Conservation (phyloP, 768 basidiomycete genomes). For the Bullera alba region DNA sequence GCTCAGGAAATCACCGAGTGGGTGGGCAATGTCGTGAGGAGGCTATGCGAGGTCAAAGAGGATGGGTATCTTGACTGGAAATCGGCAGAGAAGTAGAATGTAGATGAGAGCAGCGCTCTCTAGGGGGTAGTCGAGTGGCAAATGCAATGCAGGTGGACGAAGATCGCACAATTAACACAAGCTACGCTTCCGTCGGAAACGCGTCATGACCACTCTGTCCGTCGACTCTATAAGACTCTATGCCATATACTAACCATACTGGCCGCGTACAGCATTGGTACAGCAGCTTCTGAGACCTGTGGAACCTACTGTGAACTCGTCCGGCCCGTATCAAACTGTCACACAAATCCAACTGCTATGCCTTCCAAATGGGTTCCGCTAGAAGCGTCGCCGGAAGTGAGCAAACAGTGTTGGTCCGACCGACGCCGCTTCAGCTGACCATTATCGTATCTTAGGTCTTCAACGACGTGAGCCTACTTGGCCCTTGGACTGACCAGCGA, state of each 20-base stretch:
- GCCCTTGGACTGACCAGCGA: background rate
- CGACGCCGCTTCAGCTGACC: background rate
- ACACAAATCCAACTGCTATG: constrained; percentile 11
- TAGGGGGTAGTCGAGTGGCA: no score
- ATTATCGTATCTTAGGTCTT: no score
- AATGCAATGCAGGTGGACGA: no score
- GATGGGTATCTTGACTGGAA: constrained; percentile 36
- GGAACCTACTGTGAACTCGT: no score
- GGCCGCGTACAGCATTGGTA: no score
- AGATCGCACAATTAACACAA: no score
- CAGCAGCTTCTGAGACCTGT: no score
- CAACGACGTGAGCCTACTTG: constrained; percentile 24
- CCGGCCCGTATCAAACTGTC: no score
- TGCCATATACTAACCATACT: background rate
- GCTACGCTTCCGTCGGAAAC: background rate
- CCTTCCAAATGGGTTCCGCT: constrained; percentile 44
- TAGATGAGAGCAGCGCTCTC: background rate
- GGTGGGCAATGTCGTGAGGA: constrained; percentile 64
- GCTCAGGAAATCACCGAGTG: constrained; percentile 57
- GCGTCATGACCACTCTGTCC: background rate
- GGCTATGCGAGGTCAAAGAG: constrained; percentile 46
- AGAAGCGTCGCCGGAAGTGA: constrained; percentile 41
- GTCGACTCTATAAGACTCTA: background rate
- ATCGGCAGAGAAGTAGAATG: background rate
- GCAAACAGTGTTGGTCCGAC: constrained; percentile 5